Base-by-base conservation (phyloP, 345 rosid genomes). In the Murraya koenigii region DNA sequence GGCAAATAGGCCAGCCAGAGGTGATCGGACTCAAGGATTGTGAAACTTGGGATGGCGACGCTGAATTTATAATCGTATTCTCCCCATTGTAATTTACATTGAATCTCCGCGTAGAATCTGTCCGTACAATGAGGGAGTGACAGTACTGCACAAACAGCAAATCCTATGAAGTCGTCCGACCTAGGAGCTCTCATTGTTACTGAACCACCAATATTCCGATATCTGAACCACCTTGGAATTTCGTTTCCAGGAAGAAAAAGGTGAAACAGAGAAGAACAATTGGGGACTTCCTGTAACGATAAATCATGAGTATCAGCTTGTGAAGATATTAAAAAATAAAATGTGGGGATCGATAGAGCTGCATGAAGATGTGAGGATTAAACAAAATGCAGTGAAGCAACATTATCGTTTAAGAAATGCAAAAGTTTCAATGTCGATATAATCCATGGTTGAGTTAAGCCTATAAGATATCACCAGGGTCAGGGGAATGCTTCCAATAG, bases 211-310 rank as follows among this genome's bases (percentile, higher is more conserved):
- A 3, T n/a, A 6, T 39, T 63, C 23, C 41, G 70, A 49, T 33
- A 22, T 55, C 4, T 17, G 52, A 80, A 80, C 79, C 79, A 75
- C 63, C 62, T 19, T 35, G 82, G 79, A 60, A 80, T 62, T 17
- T 69, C 35, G 23, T 70, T 80, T 56, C 82, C 79, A 0, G 70
- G n/a, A 68, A 68, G 20, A 69, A 62, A 19, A 13, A 80, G 14
- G 36, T 36, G 66, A 61, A 69, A 60, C 61, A 35, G 20, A 22
- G 8, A 66, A 66, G 33, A 33, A 25, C 14, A 13, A 56, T 75
- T 20, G 5, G 65, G 52, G 3, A 25, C 8, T 19, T 52, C 58
- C 71, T 75, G 78, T 10, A 33, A 10, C 22, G 23, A 6, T 19
- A 35, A n/a, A 52, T 52, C 35, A 47, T 9, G 41, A 17, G 55